Base-by-base conservation (phyloP, 1,284 basidiomycete species). In the Ceratobasidium sp. region DNA sequence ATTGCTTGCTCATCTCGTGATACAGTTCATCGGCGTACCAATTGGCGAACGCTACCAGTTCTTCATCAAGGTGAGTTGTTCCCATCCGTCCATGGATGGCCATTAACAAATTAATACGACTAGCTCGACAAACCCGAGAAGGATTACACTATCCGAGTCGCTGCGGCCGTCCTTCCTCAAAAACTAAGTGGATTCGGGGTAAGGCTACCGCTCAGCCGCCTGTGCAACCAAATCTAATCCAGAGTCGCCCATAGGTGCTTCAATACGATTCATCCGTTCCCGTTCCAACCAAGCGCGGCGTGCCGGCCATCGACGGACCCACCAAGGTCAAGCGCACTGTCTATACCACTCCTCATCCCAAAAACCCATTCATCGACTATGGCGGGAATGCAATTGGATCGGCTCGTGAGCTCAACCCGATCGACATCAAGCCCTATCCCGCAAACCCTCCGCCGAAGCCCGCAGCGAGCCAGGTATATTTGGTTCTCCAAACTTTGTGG, bases 111-210 rank as follows among this genome's bases (percentile, higher is more conserved):
- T n/a, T 41, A 13, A 41, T 13, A 41, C 31, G 27, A 51, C 7
- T 48, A 69, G 51, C 65, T 76, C n/a, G 75, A 76, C 48, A 56
- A 74, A 62, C 56, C 41, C 3, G 41, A 29, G 9, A 58, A 39
- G 1, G 72, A 76, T 27, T 76, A 74, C 41, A 63, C 75, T 9
- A 49, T 76, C n/a, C 75, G 75, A 14, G 72, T 74, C 22, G 59
- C 75, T 4, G 75, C 72, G 4, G 49, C 58, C 0, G 63, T 68
- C 5, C n/a, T 65, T 0, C 75, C 75, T 48, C 75, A 76, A 29
- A 54, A 54, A n/a, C 73, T 76, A 19, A 66, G 71, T 14, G 75
- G 75, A 31, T 76, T 48, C 24, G 75, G 51, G 14, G 72, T 74
- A 22, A 53, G 73, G 24, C 31, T 41, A 46, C 37, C 16, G 1